Evolutionary conservation across 1,284 basidiomycete genomes (phyloP), one percentile per base, ranked within the genome.

Genomic region (Thecaphora frezii): DNA sequence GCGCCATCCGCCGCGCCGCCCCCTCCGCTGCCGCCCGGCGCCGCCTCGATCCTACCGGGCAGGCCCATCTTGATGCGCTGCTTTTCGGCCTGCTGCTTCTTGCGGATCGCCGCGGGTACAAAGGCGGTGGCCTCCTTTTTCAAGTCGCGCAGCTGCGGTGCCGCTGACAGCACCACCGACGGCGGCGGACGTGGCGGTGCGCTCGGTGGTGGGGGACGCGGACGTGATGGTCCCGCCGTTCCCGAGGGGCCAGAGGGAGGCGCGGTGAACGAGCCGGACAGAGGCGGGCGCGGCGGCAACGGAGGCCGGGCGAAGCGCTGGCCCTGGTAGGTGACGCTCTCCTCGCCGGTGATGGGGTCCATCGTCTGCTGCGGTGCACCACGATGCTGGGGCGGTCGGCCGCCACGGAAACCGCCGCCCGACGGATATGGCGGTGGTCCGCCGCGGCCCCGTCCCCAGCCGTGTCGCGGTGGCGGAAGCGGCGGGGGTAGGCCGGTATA

Each of bases 121-220:
- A 79, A 79, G 2, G 65, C 54, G 5, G 75, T 74, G 1, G 73
- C 58, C 38, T 77, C 75, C 23, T 69, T 71, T 49, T 71, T 72
- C 21, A 77, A 52, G 49, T 77, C 69, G 21, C 77, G 77, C 39
- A 79, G 50, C 45, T 76, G 69, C 2, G 77, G 77, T 26, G 62
- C 66, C 14, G 76, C 71, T 13, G 65, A 67, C n/a, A n/a, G n/a
- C 26, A 78, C 54, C 16, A 66, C 58, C 7, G 59, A 43, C 5
- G 58, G 58, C n/a, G 47, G 49, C 3, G 23, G 44, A 42, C 28
- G 45, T 8, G 39, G 39, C 19, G 39, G 39, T 41, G 51, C 10
- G 16, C 33, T 18, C 28, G 48, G 41, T 38, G 51, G 56, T 44
- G 57, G 70, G 22, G 55, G 66, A 21, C 57, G 53, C 3, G 52